Percentiles rank a stretch among this genome's conserved stretches.
Conservation (phyloP, 345 rosid species). For the Abelmoschus esculentus region DNA sequence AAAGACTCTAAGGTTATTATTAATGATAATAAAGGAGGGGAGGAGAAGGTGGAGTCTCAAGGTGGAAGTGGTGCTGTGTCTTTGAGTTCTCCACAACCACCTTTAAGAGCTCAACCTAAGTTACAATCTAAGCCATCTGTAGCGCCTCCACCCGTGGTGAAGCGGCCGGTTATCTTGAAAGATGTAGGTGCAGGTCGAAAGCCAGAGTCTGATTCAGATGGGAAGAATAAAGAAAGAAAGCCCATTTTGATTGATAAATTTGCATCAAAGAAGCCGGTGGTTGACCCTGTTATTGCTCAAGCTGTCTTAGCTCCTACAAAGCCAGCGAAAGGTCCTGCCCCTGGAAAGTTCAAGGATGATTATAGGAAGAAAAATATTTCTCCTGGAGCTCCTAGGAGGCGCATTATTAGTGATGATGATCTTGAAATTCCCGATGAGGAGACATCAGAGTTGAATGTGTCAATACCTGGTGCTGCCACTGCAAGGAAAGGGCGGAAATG, state of each 20-base stretch:
- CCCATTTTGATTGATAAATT: slow-evolving; percentile 92
- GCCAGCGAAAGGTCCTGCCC: slow-evolving; percentile 62
- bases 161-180: slow-evolving; percentile 62
- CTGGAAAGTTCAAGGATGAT: slow-evolving; percentile 65
- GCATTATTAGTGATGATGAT: slow-evolving; percentile 40
- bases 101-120: slow-evolving; percentile 58
- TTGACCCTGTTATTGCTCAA: slow-evolving; percentile 64
- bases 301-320: slow-evolving; percentile 70
- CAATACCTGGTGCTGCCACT: slow-evolving; percentile 47
- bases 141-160: slow-evolving; percentile 45
- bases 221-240: slow-evolving; percentile 57
- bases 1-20: slow-evolving; percentile 41
- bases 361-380: slow-evolving; percentile 54
- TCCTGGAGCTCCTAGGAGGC: slow-evolving; percentile 51
- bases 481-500: slow-evolving; percentile 93
- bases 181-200: slow-evolving; percentile 69
- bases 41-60: slow-evolving; percentile 27
- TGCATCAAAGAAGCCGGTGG: slow-evolving; percentile 63
- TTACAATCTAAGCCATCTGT: slow-evolving; percentile 66
- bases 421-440: slow-evolving; percentile 65
- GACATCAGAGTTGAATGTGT: slow-evolving; percentile 46
- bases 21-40: slow-evolving; percentile 23
- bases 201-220: slow-evolving; percentile 33
- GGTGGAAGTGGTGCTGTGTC: slow-evolving; percentile 20
- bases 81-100: slow-evolving; percentile 44